Evolutionary conservation across 371 early-diverging fungal species (phyloP).

Genomic region (Mucor irregularis): DNA sequence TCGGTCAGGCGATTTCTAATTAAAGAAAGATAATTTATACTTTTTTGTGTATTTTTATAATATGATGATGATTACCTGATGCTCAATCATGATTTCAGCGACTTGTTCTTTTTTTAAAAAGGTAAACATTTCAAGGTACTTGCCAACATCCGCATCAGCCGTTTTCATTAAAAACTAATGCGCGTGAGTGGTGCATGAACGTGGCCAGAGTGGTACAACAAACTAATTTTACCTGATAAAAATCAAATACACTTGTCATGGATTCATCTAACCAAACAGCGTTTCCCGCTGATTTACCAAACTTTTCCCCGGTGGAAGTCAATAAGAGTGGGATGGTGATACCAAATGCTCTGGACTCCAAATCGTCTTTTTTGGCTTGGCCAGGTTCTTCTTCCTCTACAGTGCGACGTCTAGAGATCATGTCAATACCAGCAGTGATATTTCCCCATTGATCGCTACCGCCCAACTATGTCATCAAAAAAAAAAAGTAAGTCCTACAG

Average conservation of each 20-base stretch:
- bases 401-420: constrained; percentile 69
- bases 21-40: not conserved
- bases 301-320: constrained; percentile 88
- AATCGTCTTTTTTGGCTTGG: constrained; percentile 13
- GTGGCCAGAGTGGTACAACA: not conserved
- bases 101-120: constrained; percentile 67
- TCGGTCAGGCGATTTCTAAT: constrained; percentile 53
- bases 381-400: constrained; percentile 12
- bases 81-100: constrained; percentile 58
- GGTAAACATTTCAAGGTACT: constrained; percentile 80
- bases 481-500: not conserved
- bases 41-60: not conserved
- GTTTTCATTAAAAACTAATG: constrained; percentile 70
- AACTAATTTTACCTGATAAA: constrained; percentile 75
- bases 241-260: constrained; percentile 82
- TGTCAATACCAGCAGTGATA: constrained; percentile 91
- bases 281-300: constrained; percentile 96
- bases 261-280: constrained; percentile 90
- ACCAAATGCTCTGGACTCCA: constrained; percentile 64
- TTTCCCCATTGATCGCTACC: constrained; percentile 99
- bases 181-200: too few species aligned
- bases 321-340: constrained; percentile 89
- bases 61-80: constrained; percentile 43
- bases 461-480: constrained; percentile 71
- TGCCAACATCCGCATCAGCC: constrained; percentile 77